These are phyloP conservation scores for Astrothelium subdiscretum DNA, from an alignment of 495 filamentous ascomycete species.

Conservation along the genomic window DNA sequence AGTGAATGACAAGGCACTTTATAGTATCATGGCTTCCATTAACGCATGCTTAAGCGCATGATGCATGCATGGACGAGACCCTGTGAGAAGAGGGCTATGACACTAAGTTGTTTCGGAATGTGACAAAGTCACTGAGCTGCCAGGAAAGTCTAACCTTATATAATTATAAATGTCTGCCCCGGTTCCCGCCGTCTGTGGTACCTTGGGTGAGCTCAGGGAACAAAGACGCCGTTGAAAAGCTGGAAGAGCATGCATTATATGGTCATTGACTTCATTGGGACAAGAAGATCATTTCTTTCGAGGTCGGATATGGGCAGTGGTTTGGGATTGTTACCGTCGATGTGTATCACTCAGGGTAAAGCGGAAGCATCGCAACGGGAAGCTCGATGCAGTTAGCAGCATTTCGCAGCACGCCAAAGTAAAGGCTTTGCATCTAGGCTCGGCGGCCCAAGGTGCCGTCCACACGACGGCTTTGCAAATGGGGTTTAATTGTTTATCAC, in stretches of 20 bases:
- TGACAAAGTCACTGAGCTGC: background rate
- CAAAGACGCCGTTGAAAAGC: background rate
- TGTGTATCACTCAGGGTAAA: background rate
- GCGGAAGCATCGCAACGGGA: background rate
- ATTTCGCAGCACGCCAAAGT: background rate
- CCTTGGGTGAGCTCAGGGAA: background rate
- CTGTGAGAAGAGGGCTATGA: background rate
- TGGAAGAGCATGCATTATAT: background rate
- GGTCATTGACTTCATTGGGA: background rate
- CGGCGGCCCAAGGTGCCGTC: background rate
- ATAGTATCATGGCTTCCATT: background rate
- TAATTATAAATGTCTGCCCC: background rate
- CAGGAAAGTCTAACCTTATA: background rate
- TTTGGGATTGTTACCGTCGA: background rate
- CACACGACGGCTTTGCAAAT: background rate
- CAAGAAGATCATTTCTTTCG: background rate
- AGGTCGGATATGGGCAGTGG: background rate
- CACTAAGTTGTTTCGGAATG: background rate
- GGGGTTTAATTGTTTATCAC: background rate
- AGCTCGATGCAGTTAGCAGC: background rate
- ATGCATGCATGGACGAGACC: background rate
- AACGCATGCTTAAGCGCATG: background rate
- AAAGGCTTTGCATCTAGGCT: background rate
- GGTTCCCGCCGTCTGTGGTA: background rate
- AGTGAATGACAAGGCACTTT: background rate